Conservation (phyloP, 768 basidiomycete species). For the Tylopilus cervinicoccineus region DNA sequence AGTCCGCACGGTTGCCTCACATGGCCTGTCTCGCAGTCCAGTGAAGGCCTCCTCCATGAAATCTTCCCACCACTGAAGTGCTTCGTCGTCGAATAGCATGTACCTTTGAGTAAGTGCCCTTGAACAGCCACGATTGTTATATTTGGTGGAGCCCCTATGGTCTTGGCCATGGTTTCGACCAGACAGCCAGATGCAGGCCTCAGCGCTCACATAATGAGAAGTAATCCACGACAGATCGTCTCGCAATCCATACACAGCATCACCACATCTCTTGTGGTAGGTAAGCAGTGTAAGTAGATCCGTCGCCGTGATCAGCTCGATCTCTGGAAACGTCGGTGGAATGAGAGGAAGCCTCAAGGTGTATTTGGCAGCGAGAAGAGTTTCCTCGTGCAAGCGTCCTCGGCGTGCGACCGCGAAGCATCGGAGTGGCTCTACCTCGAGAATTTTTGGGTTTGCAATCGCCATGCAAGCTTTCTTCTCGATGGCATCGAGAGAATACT, state of each 20-base stretch:
- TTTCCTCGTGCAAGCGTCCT: slow-evolving; percentile 21
- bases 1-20: neutral
- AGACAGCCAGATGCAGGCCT: slow-evolving; percentile 10
- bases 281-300: slow-evolving; percentile 25
- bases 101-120: neutral
- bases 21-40: neutral
- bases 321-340: slow-evolving; percentile 21
- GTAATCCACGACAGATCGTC: slow-evolving; percentile 11
- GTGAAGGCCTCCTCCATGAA: neutral
- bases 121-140: neutral
- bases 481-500: slow-evolving; percentile 19
- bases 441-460: slow-evolving; percentile 18
- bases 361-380: slow-evolving; percentile 26
- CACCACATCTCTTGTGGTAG: slow-evolving; percentile 19
- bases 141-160: neutral
- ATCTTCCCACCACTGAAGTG: neutral
- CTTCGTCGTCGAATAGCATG: neutral
- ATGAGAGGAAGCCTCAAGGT: slow-evolving; percentile 27
- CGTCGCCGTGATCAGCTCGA: slow-evolving; percentile 25
- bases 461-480: slow-evolving; percentile 19
- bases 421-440: slow-evolving; percentile 23
- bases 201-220: slow-evolving; percentile 6
- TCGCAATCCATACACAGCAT: slow-evolving; percentile 5
- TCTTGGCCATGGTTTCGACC: neutral
- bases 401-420: slow-evolving; percentile 31